Evolutionary conservation across 768 basidiomycete species (phyloP).

Genomic region (Mycena vitilis): DNA sequence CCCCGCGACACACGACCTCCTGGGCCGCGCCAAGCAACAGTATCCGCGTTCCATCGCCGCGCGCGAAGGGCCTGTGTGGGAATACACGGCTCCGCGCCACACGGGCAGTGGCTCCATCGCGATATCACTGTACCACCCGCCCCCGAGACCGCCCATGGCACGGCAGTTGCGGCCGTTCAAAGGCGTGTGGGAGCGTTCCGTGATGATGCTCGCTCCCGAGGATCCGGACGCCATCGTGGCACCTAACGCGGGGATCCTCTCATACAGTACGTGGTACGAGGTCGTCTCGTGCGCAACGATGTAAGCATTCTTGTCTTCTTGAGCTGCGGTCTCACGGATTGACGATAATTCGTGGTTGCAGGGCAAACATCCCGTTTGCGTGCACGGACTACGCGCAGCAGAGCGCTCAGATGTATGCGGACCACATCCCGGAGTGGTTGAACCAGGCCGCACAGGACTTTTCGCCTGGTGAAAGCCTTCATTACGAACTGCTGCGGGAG

Average conservation of each 20-base stretch:
- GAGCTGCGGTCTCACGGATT: background rate
- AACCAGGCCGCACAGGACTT: slow-evolving; percentile 9
- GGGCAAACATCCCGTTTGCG: slow-evolving; percentile 28
- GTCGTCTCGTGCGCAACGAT: slow-evolving; percentile 44
- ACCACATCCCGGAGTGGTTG: slow-evolving; percentile 21
- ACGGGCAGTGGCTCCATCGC: slow-evolving; percentile 50
- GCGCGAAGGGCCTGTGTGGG: slow-evolving; percentile 39
- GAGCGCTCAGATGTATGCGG: slow-evolving; percentile 16
- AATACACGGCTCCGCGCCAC: slow-evolving; percentile 48
- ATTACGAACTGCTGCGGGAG: slow-evolving; percentile 14
- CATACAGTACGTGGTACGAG: slow-evolving; percentile 48
- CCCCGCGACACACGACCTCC: slow-evolving; percentile 43
- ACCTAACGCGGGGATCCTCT: slow-evolving; percentile 52
- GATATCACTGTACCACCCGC: slow-evolving; percentile 44
- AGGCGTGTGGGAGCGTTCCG: slow-evolving; percentile 28
- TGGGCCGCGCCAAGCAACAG: slow-evolving; percentile 39
- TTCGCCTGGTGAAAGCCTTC: background rate
- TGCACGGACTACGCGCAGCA: slow-evolving; percentile 33
- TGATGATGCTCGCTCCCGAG: slow-evolving; percentile 34
- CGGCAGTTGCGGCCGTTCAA: slow-evolving; percentile 37
- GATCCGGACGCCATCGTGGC: slow-evolving; percentile 54
- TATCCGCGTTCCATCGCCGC: slow-evolving; percentile 42
- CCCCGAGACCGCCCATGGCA: slow-evolving; percentile 37
- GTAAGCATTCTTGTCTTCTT: slow-evolving; percentile 8
- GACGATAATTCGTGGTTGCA: slow-evolving; percentile 3